phyloP scores from a whole-genome alignment of 805 yeast species.

The Metschnikowia cubensis region DNA sequence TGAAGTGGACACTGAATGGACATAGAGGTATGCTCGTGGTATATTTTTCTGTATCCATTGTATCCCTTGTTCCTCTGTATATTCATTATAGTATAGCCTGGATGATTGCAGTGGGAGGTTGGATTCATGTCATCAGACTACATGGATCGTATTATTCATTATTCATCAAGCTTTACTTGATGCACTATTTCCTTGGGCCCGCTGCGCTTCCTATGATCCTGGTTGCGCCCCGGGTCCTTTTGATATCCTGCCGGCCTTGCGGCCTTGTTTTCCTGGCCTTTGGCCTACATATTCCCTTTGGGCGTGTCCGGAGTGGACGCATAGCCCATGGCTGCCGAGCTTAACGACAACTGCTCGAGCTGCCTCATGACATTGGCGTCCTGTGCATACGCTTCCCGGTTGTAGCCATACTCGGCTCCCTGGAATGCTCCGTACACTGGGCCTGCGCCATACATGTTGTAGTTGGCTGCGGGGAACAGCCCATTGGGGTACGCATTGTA shows the following conservation, averaged over 20 bases:
- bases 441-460: not conserved
- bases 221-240: not conserved
- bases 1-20: too few species aligned
- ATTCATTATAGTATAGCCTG: too few species aligned
- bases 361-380: slow-evolving; percentile 39
- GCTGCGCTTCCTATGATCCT: not conserved
- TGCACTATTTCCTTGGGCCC: not conserved
- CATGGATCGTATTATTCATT: not conserved
- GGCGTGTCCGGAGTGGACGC: slow-evolving; percentile 44
- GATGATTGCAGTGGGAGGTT: too few species aligned
- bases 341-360: slow-evolving; percentile 43
- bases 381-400: slow-evolving; percentile 3
- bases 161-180: not conserved
- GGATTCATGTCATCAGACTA: not conserved
- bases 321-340: slow-evolving; percentile 46
- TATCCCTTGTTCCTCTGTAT: too few species aligned
- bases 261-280: not conserved
- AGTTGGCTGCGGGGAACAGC: not conserved
- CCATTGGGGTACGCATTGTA: not conserved
- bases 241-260: too few species aligned
- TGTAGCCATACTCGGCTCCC: not conserved
- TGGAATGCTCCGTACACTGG: not conserved
- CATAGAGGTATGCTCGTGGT: too few species aligned
- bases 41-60: too few species aligned
- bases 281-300: slow-evolving; percentile 4